Percentiles rank a stretch among this genome's conserved stretches.
These are phyloP conservation scores for Cylindrotheca fusiformis DNA, from an alignment of 108 stramenopile species.

Conservation along the genomic window DNA sequence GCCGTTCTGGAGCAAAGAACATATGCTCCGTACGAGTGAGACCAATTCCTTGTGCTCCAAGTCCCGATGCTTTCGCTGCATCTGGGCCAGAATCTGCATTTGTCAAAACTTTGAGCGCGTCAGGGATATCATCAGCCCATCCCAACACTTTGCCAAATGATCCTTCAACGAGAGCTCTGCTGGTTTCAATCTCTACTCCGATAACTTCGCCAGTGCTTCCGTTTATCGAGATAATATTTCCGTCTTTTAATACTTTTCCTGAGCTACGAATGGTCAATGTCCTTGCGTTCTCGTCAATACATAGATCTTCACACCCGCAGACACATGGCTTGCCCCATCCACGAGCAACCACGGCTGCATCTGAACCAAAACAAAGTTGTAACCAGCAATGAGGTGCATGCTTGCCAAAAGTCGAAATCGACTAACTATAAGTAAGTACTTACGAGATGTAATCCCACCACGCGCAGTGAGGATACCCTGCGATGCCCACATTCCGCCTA, in stretches of 20 bases:
- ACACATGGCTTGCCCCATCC: slow-evolving; percentile 93
- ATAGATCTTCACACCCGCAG: slow-evolving; percentile 71
- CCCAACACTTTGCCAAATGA: slow-evolving; percentile 49
- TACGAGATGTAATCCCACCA: slow-evolving; percentile 79
- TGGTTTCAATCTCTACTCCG: slow-evolving; percentile 41
- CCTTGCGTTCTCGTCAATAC: slow-evolving; percentile 50
- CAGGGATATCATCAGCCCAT: slow-evolving; percentile 65
- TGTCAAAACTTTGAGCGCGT: slow-evolving; percentile 66
- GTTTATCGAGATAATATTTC: slow-evolving; percentile 75
- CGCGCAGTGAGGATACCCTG: slow-evolving; percentile 77
- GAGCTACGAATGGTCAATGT: slow-evolving; percentile 54
- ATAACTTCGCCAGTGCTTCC: slow-evolving; percentile 81
- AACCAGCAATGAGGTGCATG: not conserved
- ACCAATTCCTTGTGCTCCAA: slow-evolving; percentile 85
- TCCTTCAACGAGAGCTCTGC: slow-evolving; percentile 41
- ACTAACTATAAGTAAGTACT: not conserved
- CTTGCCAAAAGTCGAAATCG: not conserved
- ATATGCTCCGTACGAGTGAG: slow-evolving; percentile 87
- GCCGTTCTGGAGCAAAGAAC: slow-evolving; percentile 76
- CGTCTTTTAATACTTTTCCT: slow-evolving; percentile 58
- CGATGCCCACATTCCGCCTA: slow-evolving; percentile 87
- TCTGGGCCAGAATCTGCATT: slow-evolving; percentile 86
- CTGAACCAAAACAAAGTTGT: not conserved
- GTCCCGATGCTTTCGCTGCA: slow-evolving; percentile 55
- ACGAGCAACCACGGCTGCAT: slow-evolving; percentile 87